These are phyloP conservation scores for Chrysanthemum makinoi DNA, from an alignment of 129 eudicot genomes.

Conservation along the genomic window DNA sequence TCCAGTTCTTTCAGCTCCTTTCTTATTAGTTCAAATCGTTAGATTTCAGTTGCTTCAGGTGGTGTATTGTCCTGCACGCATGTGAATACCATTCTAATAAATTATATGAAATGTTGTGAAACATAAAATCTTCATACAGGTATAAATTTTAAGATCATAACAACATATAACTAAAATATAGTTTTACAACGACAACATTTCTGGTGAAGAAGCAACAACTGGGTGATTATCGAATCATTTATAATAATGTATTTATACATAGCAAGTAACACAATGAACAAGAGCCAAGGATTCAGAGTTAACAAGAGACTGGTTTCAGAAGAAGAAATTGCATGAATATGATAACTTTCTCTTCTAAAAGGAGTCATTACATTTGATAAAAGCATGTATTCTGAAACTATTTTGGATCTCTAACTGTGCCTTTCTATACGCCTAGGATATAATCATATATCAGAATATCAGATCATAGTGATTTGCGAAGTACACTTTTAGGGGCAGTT, in stretches of 20 bases:
- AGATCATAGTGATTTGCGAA: background rate
- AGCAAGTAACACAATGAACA: too few relatives aligned
- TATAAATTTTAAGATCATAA: background rate
- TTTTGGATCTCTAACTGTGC: too few relatives aligned
- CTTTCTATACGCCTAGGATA: too few relatives aligned
- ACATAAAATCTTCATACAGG: background rate
- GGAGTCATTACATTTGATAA: too few relatives aligned
- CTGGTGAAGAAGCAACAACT: background rate
- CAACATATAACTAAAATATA: background rate
- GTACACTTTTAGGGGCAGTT: background rate
- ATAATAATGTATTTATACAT: too few relatives aligned
- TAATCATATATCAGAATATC: background rate
- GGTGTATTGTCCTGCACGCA: constrained; percentile 45
- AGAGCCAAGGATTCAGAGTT: too few relatives aligned
- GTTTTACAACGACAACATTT: background rate
- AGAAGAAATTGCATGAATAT: too few relatives aligned
- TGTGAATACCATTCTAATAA: background rate
- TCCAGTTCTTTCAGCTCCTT: too few relatives aligned
- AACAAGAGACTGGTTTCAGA: too few relatives aligned
- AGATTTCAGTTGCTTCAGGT: constrained; percentile 60
- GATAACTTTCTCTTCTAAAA: too few relatives aligned
- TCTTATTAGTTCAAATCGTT: constrained; percentile 77
- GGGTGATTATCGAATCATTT: background rate
- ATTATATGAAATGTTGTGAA: background rate
- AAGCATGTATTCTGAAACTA: too few relatives aligned